Percentiles rank a stretch among this genome's conserved stretches.
These are phyloP conservation scores for Verticillium tricorpus DNA, from an alignment of 2,329 filamentous ascomycete genomes.

Conservation along the genomic window DNA sequence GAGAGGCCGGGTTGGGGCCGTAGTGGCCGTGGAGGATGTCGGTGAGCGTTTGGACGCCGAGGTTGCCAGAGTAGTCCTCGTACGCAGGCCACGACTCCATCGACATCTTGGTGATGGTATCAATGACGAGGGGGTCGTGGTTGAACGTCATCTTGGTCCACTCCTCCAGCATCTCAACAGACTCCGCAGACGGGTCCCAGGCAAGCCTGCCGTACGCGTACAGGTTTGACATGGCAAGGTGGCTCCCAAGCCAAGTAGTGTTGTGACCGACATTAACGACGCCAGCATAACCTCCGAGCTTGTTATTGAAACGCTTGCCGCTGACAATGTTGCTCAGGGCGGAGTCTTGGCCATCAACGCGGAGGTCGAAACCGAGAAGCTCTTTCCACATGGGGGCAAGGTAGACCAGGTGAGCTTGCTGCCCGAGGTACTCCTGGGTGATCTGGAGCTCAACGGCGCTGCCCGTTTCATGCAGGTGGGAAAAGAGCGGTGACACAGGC, in stretches of 20 bases:
- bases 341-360: conserved; percentile 51
- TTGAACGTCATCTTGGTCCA: conserved; percentile 68
- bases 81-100: conserved; percentile 69
- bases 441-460: conserved; percentile 62
- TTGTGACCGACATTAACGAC: conserved; percentile 66
- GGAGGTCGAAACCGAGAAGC: conserved; percentile 63
- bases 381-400: conserved; percentile 65
- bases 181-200: conserved; percentile 53
- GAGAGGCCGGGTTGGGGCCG: conserved; percentile 61
- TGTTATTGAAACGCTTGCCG: conserved; percentile 53
- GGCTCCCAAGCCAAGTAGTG: conserved; percentile 63
- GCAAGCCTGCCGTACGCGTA: conserved; percentile 65
- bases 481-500: conserved; percentile 61
- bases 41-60: conserved; percentile 65
- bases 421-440: conserved; percentile 66
- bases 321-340: conserved; percentile 56
- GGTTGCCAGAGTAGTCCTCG: conserved; percentile 66
- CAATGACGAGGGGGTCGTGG: conserved; percentile 45
- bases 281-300: conserved; percentile 57
- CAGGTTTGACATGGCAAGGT: conserved; percentile 66
- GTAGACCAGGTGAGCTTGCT: conserved; percentile 66
- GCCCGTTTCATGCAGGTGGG: conserved; percentile 37
- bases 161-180: conserved; percentile 50
- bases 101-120: conserved; percentile 57
- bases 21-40: conserved; percentile 65